These are phyloP conservation scores for Phytopythium mirpurense DNA, from an alignment of 352 stramenopile genomes.

Conservation along the genomic window DNA sequence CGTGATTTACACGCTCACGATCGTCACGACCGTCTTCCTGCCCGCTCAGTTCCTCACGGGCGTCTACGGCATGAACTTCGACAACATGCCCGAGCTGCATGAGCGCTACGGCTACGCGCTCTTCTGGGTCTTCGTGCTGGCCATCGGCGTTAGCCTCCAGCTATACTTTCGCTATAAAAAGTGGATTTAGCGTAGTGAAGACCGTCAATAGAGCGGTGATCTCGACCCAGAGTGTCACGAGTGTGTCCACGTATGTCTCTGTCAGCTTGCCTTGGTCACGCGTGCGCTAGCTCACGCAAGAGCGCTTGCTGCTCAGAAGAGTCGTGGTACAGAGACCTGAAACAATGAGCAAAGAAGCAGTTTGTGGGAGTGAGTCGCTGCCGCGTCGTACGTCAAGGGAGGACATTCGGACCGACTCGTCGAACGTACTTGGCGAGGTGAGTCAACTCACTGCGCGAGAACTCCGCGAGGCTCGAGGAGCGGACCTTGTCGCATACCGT, in stretches of 20 bases:
- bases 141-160: slow-evolving; percentile 58
- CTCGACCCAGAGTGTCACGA: too few species aligned
- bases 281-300: slow-evolving; percentile 23
- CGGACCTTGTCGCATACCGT: slow-evolving; percentile 55
- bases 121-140: slow-evolving; percentile 76
- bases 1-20: slow-evolving; percentile 88
- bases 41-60: slow-evolving; percentile 86
- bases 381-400: background rate
- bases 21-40: slow-evolving; percentile 86
- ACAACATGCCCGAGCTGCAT: slow-evolving; percentile 85
- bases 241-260: too few species aligned
- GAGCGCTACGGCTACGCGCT: slow-evolving; percentile 73
- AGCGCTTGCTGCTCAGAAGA: slow-evolving; percentile 48
- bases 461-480: slow-evolving; percentile 29
- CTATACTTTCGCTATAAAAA: slow-evolving; percentile 84
- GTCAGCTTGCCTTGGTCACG: too few species aligned
- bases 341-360: slow-evolving; percentile 1
- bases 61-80: slow-evolving; percentile 90
- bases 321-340: slow-evolving; percentile 58
- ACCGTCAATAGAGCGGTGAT: too few species aligned
- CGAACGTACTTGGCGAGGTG: slow-evolving; percentile 37
- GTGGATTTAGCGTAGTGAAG: too few species aligned
- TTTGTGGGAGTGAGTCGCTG: background rate
- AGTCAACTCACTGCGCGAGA: slow-evolving; percentile 38
- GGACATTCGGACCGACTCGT: too few species aligned